Evolutionary conservation across 1,284 basidiomycete species (phyloP).

Genomic region (Ceratobasidium sp.): DNA sequence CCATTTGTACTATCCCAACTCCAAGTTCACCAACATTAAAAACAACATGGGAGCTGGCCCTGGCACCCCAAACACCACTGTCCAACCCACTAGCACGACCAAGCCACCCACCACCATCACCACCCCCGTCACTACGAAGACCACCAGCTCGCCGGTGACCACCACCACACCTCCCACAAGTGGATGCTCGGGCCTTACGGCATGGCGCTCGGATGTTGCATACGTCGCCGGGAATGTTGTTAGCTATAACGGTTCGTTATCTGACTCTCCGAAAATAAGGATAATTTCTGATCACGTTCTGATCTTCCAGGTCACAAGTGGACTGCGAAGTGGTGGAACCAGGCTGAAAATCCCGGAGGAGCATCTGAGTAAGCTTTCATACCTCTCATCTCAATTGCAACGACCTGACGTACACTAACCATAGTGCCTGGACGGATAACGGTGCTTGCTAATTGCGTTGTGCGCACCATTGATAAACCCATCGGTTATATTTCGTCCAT

Average conservation of each 20-base stretch:
- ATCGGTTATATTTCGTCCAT: too few species aligned
- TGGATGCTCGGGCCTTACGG: constrained; percentile 31
- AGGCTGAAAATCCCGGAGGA: constrained; percentile 40
- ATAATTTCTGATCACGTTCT: neutral
- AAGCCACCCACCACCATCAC: neutral
- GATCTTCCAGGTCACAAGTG: constrained; percentile 25
- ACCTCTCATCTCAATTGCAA: neutral
- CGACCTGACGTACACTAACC: neutral
- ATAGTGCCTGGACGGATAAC: constrained; percentile 38
- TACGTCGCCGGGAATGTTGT: constrained; percentile 41
- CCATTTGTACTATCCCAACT: constrained; percentile 63
- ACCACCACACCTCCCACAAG: constrained; percentile 1
- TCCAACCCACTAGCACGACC: constrained; percentile 7
- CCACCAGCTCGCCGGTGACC: too few species aligned
- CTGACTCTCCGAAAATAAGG: neutral
- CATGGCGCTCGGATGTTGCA: constrained; percentile 35
- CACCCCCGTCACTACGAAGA: neutral
- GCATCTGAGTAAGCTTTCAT: constrained; percentile 13
- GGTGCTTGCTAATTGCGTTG: constrained; percentile 36
- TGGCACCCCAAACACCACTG: constrained; percentile 24
- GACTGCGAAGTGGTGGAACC: constrained; percentile 43
- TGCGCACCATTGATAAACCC: neutral
- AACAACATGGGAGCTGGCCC: constrained; percentile 44
- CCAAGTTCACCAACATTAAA: constrained; percentile 51
- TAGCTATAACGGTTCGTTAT: constrained; percentile 36